Percentiles rank a stretch among this genome's conserved stretches.
Conservation (phyloP, 192 early-diverging fungal genomes). For the Lobosporangium transversale region DNA sequence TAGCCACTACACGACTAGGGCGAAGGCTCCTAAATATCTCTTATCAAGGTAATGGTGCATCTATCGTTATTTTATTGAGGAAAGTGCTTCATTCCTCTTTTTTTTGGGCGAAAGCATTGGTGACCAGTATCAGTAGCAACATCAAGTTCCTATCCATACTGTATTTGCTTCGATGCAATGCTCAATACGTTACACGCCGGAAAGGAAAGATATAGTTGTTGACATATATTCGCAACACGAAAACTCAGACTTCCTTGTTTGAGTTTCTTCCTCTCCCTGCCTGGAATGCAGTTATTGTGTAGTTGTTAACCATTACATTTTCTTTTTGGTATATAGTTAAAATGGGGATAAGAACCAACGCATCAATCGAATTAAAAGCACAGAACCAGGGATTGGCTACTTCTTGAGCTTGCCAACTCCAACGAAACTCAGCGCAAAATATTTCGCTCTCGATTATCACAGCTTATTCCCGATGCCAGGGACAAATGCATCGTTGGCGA, state of each 20-base stretch:
- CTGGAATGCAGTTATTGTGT: conserved; percentile 4
- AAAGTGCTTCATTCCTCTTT: no score
- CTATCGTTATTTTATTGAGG: no score
- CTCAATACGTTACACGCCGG: no score
- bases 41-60: no score
- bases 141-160: no score
- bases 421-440: conserved; percentile 4
- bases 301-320: conserved; percentile 7
- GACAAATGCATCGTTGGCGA: conserved; percentile 3
- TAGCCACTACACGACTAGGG: no score
- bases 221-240: no score
- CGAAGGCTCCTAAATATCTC: no score
- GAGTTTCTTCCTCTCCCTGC: conserved; percentile 2
- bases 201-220: no score
- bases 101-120: no score
- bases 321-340: neutral
- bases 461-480: conserved; percentile 1
- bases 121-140: no score
- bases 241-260: conserved; percentile 2
- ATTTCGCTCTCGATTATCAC: conserved; percentile 6
- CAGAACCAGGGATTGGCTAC: neutral
- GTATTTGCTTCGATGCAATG: no score
- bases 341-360: conserved; percentile 3
- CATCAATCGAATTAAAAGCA: conserved; percentile 7
- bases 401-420: neutral